Conservation (phyloP, 2,329 filamentous ascomycete species). For the Blumeriella jaapii region DNA sequence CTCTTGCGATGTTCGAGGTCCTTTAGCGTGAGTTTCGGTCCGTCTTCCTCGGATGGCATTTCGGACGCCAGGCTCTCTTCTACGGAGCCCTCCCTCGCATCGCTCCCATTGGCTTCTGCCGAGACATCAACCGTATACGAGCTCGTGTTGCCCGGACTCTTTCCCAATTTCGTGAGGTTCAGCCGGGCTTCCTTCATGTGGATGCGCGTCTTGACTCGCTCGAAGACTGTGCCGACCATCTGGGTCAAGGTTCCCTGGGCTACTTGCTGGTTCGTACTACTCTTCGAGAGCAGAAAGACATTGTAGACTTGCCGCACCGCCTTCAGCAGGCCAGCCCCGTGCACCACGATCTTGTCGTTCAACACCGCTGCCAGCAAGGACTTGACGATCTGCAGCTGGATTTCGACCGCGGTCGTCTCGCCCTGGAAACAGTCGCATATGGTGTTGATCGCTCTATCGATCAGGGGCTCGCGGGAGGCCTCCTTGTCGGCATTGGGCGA, state of each 20-base stretch:
- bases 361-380: constrained; percentile 88
- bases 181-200: constrained; percentile 75
- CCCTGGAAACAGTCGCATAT: constrained; percentile 99
- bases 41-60: constrained; percentile 27
- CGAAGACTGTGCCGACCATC: constrained; percentile 98
- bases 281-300: constrained; percentile 92
- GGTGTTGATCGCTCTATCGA: constrained; percentile 95
- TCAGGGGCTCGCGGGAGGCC: constrained; percentile 54
- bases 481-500: constrained; percentile 31
- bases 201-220: constrained; percentile 77
- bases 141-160: constrained; percentile 22
- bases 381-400: constrained; percentile 97
- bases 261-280: constrained; percentile 88
- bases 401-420: constrained; percentile 81
- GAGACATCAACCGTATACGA: constrained; percentile 25
- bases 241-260: constrained; percentile 94
- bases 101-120: constrained; percentile 16
- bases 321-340: constrained; percentile 90
- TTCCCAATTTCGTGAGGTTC: constrained; percentile 30
- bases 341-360: constrained; percentile 97
- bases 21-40: constrained; percentile 50
- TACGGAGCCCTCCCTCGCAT: constrained; percentile 19
- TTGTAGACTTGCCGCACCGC: constrained; percentile 98
- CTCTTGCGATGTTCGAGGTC: constrained; percentile 57
- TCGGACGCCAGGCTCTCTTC: constrained; percentile 21